Conservation (phyloP, 108 stramenopile species). For the Discostella pseudostelligera region DNA sequence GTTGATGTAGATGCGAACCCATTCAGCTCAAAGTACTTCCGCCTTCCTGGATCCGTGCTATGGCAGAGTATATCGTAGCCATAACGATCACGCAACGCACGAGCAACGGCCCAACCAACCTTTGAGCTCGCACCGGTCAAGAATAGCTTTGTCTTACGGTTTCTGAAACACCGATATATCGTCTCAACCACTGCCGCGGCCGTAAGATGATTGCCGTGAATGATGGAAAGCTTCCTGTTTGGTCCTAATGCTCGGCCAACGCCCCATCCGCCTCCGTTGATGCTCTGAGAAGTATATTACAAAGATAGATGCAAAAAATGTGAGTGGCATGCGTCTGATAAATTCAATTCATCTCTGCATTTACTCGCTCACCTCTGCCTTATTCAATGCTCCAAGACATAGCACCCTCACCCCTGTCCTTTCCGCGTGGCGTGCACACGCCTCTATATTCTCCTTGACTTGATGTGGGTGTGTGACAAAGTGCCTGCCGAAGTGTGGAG, state of each 20-base stretch:
- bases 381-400: slow-evolving; percentile 60
- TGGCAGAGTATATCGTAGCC: slow-evolving; percentile 52
- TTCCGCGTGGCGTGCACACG: slow-evolving; percentile 56
- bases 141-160: slow-evolving; percentile 38
- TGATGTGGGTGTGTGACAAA: slow-evolving; percentile 41
- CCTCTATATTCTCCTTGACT: slow-evolving; percentile 51
- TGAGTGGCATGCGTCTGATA: too few relatives aligned
- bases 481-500: slow-evolving; percentile 56
- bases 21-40: slow-evolving; percentile 40
- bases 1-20: slow-evolving; percentile 46
- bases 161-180: slow-evolving; percentile 37
- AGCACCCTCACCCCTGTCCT: slow-evolving; percentile 50
- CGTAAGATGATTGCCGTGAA: slow-evolving; percentile 63
- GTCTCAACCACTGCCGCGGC: slow-evolving; percentile 55
- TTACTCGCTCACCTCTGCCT: slow-evolving; percentile 37
- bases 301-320: background rate
- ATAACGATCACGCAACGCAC: slow-evolving; percentile 43
- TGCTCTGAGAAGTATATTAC: slow-evolving; percentile 22
- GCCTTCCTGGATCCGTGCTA: slow-evolving; percentile 42
- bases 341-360: background rate
- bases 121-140: slow-evolving; percentile 61
- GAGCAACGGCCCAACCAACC: slow-evolving; percentile 61
- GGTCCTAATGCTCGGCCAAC: slow-evolving; percentile 49
- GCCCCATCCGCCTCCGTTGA: slow-evolving; percentile 57
- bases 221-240: slow-evolving; percentile 43